Evolutionary conservation across 148 eudicot species (phyloP).

Genomic region (Arbutus unedo): DNA sequence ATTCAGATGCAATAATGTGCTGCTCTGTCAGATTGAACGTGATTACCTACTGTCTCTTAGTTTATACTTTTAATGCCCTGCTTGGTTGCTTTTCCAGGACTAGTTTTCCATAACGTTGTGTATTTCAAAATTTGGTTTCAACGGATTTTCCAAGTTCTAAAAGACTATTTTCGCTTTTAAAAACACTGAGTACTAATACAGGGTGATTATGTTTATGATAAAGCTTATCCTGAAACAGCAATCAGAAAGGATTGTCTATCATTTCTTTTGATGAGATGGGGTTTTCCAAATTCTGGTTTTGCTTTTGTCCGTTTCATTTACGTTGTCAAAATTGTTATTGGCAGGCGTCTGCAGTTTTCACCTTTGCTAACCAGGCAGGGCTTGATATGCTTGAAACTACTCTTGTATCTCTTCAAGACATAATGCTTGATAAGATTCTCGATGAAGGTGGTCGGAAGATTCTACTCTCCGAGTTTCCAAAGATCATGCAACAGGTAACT

Average conservation of each 20-base stretch:
- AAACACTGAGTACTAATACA: background rate
- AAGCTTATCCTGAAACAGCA: background rate
- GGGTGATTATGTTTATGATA: background rate
- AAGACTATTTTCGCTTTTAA: background rate
- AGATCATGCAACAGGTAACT: conserved; percentile 58
- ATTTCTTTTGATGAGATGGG: background rate
- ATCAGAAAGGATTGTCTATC: background rate
- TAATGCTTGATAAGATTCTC: conserved; percentile 55
- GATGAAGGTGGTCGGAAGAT: conserved; percentile 55
- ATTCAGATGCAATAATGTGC: conserved; percentile 54
- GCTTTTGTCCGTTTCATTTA: background rate
- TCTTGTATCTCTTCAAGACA: conserved; percentile 58
- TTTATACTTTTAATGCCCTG: background rate
- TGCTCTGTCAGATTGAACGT: conserved; percentile 53
- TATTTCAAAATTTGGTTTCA: background rate
- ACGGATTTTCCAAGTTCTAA: background rate
- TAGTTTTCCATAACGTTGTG: background rate
- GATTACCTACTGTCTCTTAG: background rate
- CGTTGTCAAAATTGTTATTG: background rate
- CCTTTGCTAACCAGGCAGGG: conserved; percentile 65
- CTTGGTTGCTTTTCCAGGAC: background rate
- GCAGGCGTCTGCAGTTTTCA: conserved; percentile 58
- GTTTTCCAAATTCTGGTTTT: background rate
- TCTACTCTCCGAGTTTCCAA: conserved; percentile 47
- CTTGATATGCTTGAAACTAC: conserved; percentile 73